phyloP scores from a whole-genome alignment of 805 yeast genomes.

The Nakazawaea ishiwadae region DNA sequence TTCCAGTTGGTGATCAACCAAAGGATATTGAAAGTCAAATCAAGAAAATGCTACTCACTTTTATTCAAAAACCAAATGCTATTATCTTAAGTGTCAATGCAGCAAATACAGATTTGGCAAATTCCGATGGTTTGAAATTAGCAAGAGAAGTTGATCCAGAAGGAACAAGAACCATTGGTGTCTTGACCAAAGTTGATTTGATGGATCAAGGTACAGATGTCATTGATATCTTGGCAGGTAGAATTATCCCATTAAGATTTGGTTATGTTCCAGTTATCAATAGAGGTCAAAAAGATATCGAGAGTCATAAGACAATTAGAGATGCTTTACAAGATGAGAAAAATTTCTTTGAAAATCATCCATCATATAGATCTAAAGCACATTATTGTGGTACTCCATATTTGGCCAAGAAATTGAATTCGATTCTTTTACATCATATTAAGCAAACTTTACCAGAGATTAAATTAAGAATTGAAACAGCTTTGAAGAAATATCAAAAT shows the following conservation, averaged over 20 bases:
- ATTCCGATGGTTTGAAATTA: conserved; percentile 91
- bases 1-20: conserved; percentile 99
- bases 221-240: conserved; percentile 88
- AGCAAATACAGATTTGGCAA: conserved; percentile 95
- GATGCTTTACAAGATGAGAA: conserved; percentile 82
- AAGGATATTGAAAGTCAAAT: conserved; percentile 94
- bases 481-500: conserved; percentile 75
- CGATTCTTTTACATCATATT: conserved; percentile 85
- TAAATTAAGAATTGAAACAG: conserved; percentile 80
- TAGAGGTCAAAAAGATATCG: conserved; percentile 96
- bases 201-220: conserved; percentile 99
- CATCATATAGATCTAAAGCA: conserved; percentile 88
- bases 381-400: conserved; percentile 99
- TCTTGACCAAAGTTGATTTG: conserved; percentile 89
- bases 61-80: conserved; percentile 92
- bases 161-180: conserved; percentile 95
- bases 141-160: conserved; percentile 98
- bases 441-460: conserved; percentile 88
- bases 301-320: conserved; percentile 78
- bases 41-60: conserved; percentile 87
- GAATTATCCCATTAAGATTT: conserved; percentile 90
- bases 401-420: conserved; percentile 86
- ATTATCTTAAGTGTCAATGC: conserved; percentile 92
- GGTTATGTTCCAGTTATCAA: conserved; percentile 97
- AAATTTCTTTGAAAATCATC: conserved; percentile 79